Base-by-base conservation (phyloP, 495 filamentous ascomycete genomes). In the Cercophora scortea region DNA sequence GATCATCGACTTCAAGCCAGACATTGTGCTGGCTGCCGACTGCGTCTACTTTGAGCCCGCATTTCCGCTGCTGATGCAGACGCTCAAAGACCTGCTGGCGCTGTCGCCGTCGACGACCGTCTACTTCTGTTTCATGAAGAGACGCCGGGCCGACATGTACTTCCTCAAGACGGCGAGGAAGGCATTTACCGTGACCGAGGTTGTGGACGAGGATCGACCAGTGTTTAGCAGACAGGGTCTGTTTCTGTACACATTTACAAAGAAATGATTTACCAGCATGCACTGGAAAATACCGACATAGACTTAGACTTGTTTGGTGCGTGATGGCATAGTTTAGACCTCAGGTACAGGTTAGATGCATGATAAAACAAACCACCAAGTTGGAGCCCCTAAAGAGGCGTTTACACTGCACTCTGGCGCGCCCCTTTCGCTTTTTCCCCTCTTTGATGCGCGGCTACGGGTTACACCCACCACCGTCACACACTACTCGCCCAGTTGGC, bases 31-130 rank as follows among this genome's bases (percentile, higher is more conserved):
- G 10, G 93, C 93, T 10, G 93, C 91, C 6, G 93, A 98, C 66
- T 97, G 93, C 72, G 90, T 95, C 46, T 98, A 97, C 75, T 94
- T 94, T 60, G 92, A 98, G 66, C 89, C 92, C 4, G 87, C 91
- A 3, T 97, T 97, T 64, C 90, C 90, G 42, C 75, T 95, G 32
- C 75, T 98, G 34, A 76, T 90, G 58, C 68, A 82, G 54, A 96
- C 93, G n/a, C 65, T 98, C 56, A 67, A 77, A 50, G 77, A 80
- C 42, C 70, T 88, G 50, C 59, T 87, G 39, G 75, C 50, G 40
- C 61, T 75, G 32, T 71, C 74, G 15, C 71, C 79, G 2, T 59
- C 73, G 12, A 78, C 89, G 1, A 73, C 87, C 4, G 83, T 91
- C 60, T 96, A 88, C 68, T 98, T 98, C 72, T 97, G 92, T 71